Conservation (phyloP, 768 basidiomycete species). For the Cubamyces lactineus region DNA sequence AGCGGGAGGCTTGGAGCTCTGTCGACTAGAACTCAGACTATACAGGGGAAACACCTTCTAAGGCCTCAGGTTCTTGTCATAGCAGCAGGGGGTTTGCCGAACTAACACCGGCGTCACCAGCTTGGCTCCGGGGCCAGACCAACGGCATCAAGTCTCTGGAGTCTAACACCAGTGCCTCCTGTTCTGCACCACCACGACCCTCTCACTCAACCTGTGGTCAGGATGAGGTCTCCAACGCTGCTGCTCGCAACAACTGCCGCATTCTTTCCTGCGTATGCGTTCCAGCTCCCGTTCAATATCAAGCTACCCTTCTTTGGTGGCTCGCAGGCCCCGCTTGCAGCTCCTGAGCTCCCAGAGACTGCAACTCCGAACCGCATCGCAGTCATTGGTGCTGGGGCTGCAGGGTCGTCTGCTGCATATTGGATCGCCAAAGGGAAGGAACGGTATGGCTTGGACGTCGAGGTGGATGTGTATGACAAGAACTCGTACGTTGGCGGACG, state of each 20-base stretch:
- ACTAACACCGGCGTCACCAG: background rate
- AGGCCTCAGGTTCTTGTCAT: no score
- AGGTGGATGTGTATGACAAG: constrained; percentile 85
- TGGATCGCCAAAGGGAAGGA: constrained; percentile 83
- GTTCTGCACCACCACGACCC: background rate
- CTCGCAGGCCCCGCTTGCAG: constrained; percentile 11
- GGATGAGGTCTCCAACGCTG: constrained; percentile 14
- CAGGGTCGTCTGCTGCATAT: constrained; percentile 80
- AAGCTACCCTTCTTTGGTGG: constrained; percentile 20
- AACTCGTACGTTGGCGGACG: constrained; percentile 80
- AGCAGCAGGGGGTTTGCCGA: background rate
- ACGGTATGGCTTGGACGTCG: constrained; percentile 66
- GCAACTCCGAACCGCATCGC: constrained; percentile 61
- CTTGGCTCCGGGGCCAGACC: background rate
- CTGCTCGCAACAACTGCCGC: constrained; percentile 15
- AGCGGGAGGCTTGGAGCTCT: no score
- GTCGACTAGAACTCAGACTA: no score
- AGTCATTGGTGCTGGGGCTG: constrained; percentile 90
- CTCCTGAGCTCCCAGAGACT: constrained; percentile 5
- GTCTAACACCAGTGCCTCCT: background rate
- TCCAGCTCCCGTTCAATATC: constrained; percentile 26
- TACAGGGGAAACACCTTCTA: no score
- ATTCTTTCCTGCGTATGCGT: constrained; percentile 21
- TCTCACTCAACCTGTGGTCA: background rate
- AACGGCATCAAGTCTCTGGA: background rate